Evolutionary conservation across 2,329 filamentous ascomycete genomes (phyloP).

Genomic region (Clonostachys solani): DNA sequence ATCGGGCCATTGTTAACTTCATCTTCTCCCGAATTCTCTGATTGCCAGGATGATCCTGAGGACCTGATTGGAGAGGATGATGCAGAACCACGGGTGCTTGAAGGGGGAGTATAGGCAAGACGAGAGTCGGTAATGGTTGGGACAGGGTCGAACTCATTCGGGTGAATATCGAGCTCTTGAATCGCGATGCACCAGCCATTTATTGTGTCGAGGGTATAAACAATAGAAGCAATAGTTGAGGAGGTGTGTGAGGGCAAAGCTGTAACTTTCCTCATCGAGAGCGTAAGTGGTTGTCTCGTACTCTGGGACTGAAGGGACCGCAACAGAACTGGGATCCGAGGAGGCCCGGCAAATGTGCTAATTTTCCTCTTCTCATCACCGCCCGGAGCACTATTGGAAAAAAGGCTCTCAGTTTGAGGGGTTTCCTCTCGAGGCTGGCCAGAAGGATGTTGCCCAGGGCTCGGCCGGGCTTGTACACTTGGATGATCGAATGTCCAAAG

Average conservation of each 20-base stretch:
- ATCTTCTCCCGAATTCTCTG: background rate
- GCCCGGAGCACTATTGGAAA: too few species aligned
- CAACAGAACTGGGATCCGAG: slow-evolving; percentile 42
- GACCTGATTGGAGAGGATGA: slow-evolving; percentile 7
- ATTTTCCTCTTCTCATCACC: background rate
- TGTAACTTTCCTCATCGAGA: slow-evolving; percentile 71
- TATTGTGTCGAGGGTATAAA: slow-evolving; percentile 75
- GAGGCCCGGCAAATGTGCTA: slow-evolving; percentile 3
- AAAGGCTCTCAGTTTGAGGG: slow-evolving; percentile 1
- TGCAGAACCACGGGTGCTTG: slow-evolving; percentile 12
- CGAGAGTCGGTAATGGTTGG: slow-evolving; percentile 26
- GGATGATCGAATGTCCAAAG: slow-evolving; percentile 61
- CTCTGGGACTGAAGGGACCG: slow-evolving; percentile 74
- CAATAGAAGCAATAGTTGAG: slow-evolving; percentile 75
- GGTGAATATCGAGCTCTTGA: slow-evolving; percentile 73
- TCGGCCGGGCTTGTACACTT: background rate
- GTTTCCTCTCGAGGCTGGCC: slow-evolving; percentile 1
- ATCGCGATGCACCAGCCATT: slow-evolving; percentile 86
- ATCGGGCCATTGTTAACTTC: slow-evolving; percentile 43
- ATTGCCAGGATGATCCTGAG: background rate
- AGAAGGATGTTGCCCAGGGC: too few species aligned
- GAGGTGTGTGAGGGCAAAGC: slow-evolving; percentile 11
- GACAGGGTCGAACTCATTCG: slow-evolving; percentile 14
- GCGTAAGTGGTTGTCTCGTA: slow-evolving; percentile 70
- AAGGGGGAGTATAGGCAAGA: slow-evolving; percentile 28